phyloP scores from a whole-genome alignment of 352 stramenopile genomes.

The Phytophthora citrophthora region DNA sequence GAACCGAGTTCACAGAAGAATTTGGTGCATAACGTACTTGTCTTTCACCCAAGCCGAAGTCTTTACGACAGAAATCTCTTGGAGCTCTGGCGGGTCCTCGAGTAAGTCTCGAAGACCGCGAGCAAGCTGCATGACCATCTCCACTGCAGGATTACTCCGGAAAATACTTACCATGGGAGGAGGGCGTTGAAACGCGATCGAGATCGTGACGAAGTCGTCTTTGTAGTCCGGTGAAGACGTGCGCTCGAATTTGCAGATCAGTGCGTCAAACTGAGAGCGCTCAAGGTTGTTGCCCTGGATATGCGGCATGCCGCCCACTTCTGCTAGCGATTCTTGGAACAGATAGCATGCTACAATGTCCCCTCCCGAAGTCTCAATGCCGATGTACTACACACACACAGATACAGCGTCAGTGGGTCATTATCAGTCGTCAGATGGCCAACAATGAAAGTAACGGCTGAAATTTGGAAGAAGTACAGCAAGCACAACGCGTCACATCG shows the following conservation, averaged over 20 bases:
- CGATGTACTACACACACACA: constrained; percentile 66
- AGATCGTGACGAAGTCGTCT: constrained; percentile 83
- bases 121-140: constrained; percentile 87
- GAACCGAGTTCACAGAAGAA: constrained; percentile 5
- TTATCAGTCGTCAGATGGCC: constrained; percentile 12
- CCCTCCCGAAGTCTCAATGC: constrained; percentile 74
- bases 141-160: constrained; percentile 79
- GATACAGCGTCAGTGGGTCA: constrained; percentile 32
- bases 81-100: constrained; percentile 76
- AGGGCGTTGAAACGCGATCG: constrained; percentile 84
- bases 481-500: constrained; percentile 3
- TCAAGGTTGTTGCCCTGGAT: constrained; percentile 83
- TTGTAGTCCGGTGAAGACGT: constrained; percentile 65
- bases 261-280: constrained; percentile 81
- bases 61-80: constrained; percentile 84
- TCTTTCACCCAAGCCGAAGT: constrained; percentile 87
- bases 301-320: constrained; percentile 84
- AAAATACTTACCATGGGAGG: constrained; percentile 84
- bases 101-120: constrained; percentile 80
- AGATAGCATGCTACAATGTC: constrained; percentile 87
- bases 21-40: constrained; percentile 50
- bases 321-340: constrained; percentile 85
- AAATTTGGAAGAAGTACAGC: constrained; percentile 32
- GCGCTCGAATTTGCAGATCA: constrained; percentile 89
- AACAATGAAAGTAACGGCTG: constrained; percentile 16